phyloP scores from a whole-genome alignment of 129 eudicot genomes.

The Pseudognaphalium luteoalbum region DNA sequence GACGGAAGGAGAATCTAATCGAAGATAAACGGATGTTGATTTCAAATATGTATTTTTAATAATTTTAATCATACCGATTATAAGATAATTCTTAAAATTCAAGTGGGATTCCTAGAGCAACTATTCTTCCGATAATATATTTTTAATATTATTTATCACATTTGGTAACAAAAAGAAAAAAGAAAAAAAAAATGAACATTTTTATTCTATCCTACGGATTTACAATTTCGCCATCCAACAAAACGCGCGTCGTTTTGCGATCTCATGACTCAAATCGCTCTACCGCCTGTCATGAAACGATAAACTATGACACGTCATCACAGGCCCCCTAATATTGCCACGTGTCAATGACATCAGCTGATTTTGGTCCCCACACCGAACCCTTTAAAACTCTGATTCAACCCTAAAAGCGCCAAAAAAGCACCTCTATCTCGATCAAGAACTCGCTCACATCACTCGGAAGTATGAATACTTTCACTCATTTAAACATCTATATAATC shows the following conservation, averaged over 20 bases:
- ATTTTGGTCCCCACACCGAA: slow-evolving; percentile 57
- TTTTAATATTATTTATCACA: too few species aligned
- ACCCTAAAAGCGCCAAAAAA: slow-evolving; percentile 59
- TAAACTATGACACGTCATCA: slow-evolving; percentile 37
- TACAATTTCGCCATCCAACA: not conserved
- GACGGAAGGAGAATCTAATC: too few species aligned
- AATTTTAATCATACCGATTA: too few species aligned
- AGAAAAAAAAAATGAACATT: too few species aligned
- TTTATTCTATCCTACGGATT: not conserved
- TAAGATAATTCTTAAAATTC: too few species aligned
- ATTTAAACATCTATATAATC: not conserved
- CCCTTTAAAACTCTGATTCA: slow-evolving; percentile 56
- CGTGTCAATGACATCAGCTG: slow-evolving; percentile 34
- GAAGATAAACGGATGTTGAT: too few species aligned
- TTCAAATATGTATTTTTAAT: too few species aligned
- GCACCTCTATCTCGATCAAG: slow-evolving; percentile 39
- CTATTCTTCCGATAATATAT: too few species aligned
- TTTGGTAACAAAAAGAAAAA: too few species aligned
- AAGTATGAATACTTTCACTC: not conserved
- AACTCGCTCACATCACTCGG: slow-evolving; percentile 26
- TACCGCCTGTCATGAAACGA: slow-evolving; percentile 7
- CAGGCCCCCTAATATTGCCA: slow-evolving; percentile 20
- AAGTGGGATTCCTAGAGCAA: too few species aligned
- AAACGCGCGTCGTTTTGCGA: slow-evolving; percentile 22
- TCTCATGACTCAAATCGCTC: not conserved